Evolutionary conservation across 2,329 filamentous ascomycete genomes (phyloP), one percentile per base, ranked within the genome.

Genomic region (Basipetospora chlamydospora): DNA sequence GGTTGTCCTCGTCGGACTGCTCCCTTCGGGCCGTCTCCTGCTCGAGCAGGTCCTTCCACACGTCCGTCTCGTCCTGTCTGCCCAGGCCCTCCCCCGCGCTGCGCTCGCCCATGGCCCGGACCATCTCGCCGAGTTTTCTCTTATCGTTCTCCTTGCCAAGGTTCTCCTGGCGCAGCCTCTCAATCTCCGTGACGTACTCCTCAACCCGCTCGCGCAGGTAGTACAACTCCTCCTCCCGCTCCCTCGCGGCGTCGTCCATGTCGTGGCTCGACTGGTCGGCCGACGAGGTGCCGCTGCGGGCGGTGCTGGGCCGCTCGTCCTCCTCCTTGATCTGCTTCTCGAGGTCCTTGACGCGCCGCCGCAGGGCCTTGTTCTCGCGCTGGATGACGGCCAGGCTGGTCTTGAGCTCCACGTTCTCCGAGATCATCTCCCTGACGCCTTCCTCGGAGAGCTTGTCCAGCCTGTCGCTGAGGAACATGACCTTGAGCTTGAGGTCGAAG

Each of bases 381-480:
- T 93, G 85, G 40, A 90, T 69, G 25, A 90, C 83, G 3, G 88
- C 77, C 30, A 95, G 73, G 42, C 83, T 84, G 0, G 88, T 94
- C 57, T 92, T 90, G 33, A 96, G 70, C 53, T 95, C 86, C 4
- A 96, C 88, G 49, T 95, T 98, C 57, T 95, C 88, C 30, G 85
- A 86, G 48, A 96, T 93, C 79, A 95, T 92, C 54, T 95, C 88
- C 59, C 93, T 93, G 54, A 98, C 80, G 44, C 87, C 86, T 59
- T 96, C 88, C 54, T 96, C 88, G 2, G 87, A 95, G 28, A 92
- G 72, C 52, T 88, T 90, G 56, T 93, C 86, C 15, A 98, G 63
- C 2, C 88, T 81, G 55, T 96, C 84, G 49, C 88, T 92, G 33
- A 98, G 70, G 51, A 95, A 98, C 67, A 95, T 92, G 44, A 96